Conservation (phyloP, 1,284 basidiomycete species). For the Moniliella sp. region DNA sequence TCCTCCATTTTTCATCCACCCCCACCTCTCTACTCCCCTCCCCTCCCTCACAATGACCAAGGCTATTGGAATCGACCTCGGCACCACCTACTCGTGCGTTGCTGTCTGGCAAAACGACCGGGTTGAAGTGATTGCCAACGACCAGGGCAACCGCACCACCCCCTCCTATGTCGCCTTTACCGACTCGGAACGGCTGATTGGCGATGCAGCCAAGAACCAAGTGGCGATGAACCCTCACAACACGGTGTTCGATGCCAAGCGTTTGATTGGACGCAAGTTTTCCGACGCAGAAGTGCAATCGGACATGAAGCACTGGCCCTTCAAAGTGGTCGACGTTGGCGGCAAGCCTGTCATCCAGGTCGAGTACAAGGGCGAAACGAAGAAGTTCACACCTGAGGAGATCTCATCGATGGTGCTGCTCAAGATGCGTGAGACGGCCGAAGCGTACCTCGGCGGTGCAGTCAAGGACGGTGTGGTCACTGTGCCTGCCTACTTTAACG, state of each 20-base stretch:
- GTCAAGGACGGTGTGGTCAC: slow-evolving; percentile 91
- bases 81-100: slow-evolving; percentile 38
- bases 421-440: slow-evolving; percentile 99
- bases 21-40: too few species aligned
- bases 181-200: slow-evolving; percentile 57
- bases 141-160: slow-evolving; percentile 37
- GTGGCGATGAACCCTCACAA: slow-evolving; percentile 59
- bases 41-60: too few species aligned
- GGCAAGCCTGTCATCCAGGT: slow-evolving; percentile 32
- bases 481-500: slow-evolving; percentile 77
- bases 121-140: slow-evolving; percentile 32
- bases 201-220: slow-evolving; percentile 45
- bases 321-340: slow-evolving; percentile 37
- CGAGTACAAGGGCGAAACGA: slow-evolving; percentile 18
- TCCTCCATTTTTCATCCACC: too few species aligned
- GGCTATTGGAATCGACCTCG: slow-evolving; percentile 78
- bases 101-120: slow-evolving; percentile 58
- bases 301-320: slow-evolving; percentile 31
- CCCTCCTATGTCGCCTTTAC: slow-evolving; percentile 34
- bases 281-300: slow-evolving; percentile 39
- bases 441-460: slow-evolving; percentile 84
- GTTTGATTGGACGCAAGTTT: slow-evolving; percentile 52
- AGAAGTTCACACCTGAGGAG: slow-evolving; percentile 48
- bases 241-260: slow-evolving; percentile 91
- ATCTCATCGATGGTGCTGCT: slow-evolving; percentile 76